Evolutionary conservation across 305 asterid genomes (phyloP).

Genomic region (Fraxinus sp.): DNA sequence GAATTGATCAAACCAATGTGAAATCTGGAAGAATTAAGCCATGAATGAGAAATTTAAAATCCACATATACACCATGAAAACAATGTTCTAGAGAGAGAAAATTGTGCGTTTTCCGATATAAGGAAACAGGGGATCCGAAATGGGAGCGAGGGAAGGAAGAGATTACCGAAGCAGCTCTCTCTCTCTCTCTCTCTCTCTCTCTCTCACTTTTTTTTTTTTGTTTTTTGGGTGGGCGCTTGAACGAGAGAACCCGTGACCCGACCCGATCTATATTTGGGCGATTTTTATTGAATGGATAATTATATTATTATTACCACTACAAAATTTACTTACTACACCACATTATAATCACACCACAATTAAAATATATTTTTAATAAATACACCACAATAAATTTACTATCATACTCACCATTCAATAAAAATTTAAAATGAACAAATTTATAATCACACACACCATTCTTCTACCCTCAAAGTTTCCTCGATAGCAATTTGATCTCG

Average conservation of each 20-base stretch:
- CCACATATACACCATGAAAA: neutral
- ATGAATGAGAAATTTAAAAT: conserved; percentile 4
- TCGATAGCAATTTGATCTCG: no score
- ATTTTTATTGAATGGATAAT: neutral
- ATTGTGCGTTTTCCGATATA: conserved; percentile 42
- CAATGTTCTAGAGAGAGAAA: neutral
- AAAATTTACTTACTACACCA: no score
- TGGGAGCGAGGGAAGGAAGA: conserved; percentile 28
- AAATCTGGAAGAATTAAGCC: conserved; percentile 19
- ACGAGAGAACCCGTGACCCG: neutral
- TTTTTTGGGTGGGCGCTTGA: neutral
- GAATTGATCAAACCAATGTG: conserved; percentile 7
- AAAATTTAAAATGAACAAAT: no score
- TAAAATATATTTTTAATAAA: no score
- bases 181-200: neutral
- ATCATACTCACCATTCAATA: no score
- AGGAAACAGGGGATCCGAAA: conserved; percentile 45
- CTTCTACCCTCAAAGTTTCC: no score
- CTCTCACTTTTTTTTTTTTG: neutral
- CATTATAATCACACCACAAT: no score
- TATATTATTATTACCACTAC: no score
- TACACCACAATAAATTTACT: no score
- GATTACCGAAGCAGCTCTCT: neutral
- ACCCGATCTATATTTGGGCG: neutral
- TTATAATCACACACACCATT: no score